Evolutionary conservation across 352 stramenopile species (phyloP), one percentile per base, ranked within the genome.

Genomic region (Phytophthora tubulina): DNA sequence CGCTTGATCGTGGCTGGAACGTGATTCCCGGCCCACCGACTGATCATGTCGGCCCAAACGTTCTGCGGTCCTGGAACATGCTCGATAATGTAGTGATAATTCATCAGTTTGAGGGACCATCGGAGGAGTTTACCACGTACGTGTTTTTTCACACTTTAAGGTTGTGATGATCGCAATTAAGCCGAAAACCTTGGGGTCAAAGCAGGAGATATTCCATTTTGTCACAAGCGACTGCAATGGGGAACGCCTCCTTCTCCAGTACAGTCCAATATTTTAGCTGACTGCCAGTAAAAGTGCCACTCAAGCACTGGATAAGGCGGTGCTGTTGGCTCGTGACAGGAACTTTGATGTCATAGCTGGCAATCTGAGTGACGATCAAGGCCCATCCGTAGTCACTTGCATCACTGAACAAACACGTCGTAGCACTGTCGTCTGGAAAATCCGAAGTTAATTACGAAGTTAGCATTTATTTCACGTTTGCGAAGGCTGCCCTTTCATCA

Each of bases 21-120:
- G 5, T 38, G 36, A 8, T 67, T 50, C 0, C 48, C 53, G 39
- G 63, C 64, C 55, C 64, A 72, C 3, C 35, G 46, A 27, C 44
- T 60, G 14, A 67, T 61, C 64, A 72, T 72, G 33, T 72, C 46
- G 14, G 64, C 64, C 55, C 64, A 72, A 11, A 67, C 56, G 6
- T 72, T 72, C 13, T 58, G 10, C 0, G 48, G 30, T 9, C 64
- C 39, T 0, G 42, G 30, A 0, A 70, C 41, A 41, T 72, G 50
- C 15, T 56, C 48, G 21, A 70, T 64, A 6, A 57, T 38, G n/a
- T 70, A 70, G n/a, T 30, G 1, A 33, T 66, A 66, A 41, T 66
- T 58, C 62, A 70, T 63, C 32, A 64, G 17, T 11, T 64, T 64
- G 9, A 64, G 21, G 0, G 31, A 35, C 56, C 56, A 64, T 2